Base-by-base conservation (phyloP, 208 protist genomes). In the Leishmania turanica region DNA sequence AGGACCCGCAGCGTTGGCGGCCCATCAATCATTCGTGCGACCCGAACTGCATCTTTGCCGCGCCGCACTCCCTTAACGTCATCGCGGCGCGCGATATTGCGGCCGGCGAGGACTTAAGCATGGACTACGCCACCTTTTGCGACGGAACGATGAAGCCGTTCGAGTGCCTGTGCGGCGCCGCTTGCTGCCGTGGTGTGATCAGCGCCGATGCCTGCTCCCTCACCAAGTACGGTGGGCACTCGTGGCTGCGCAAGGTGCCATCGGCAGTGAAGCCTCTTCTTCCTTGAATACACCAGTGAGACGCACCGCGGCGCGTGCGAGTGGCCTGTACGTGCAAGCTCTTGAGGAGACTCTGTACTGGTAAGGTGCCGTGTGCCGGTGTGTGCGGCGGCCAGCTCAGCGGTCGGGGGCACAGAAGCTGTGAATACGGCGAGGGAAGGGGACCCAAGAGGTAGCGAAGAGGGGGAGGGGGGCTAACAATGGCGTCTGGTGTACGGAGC, bases 41-140 rank as follows among this genome's bases (percentile, higher is more conserved):
- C 77, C 95, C 95, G 8, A 97, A 93, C 86, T 95, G 90, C 79
- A 88, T 93, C 64, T 96, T 97, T 82, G 89, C 87, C 47, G 87
- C 91, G 0, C 89, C 88, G 27, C 91, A 96, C 79, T 96, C 93
- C 37, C 85, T 98, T n/a, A 96, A 98, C 84, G 91, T 98, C 21
- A 89, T 95, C 56, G 95, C 95, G 9, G 60, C 88, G 19, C 89
- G 91, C 42, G 79, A 90, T 49, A 94, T 98, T 58, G 85, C 83
- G 1, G 82, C 79, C 15, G 93, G 91, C 1, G 95, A 98, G 74
- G 91, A 95, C 72, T 76, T 98, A 13, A 96, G 90, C 73, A 96
- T 97, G 87, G 93, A 98, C 84, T 98, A 98, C 80, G 92, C 91
- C 40, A 98, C 95, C 1, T 98, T 98, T 78, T 98, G 95, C 83